phyloP scores from a whole-genome alignment of 495 filamentous ascomycete species.

The Corynascus novoguineensis region DNA sequence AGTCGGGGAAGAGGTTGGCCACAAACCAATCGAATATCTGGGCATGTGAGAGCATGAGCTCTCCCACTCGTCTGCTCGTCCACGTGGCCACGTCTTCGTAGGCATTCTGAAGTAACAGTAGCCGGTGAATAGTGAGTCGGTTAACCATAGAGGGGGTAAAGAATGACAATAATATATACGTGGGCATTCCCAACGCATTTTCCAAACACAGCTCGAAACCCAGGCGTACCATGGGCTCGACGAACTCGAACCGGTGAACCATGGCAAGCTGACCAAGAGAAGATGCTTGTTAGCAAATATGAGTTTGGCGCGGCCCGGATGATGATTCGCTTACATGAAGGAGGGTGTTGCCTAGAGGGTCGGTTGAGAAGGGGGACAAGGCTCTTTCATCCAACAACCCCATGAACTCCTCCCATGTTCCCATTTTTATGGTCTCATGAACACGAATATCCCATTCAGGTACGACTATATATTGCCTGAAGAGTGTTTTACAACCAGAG shows the following conservation, averaged over 20 bases:
- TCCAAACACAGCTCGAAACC: background rate
- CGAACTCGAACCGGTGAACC: background rate
- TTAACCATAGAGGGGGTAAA: background rate
- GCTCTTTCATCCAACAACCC: background rate
- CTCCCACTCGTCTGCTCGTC: background rate
- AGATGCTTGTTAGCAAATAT: background rate
- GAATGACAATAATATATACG: background rate
- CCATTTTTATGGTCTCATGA: background rate
- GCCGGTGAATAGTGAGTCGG: background rate
- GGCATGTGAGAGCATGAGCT: background rate
- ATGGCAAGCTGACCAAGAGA: background rate
- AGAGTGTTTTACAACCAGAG: background rate
- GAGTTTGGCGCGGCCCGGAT: too few relatives aligned
- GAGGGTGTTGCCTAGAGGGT: background rate
- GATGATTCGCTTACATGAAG: background rate
- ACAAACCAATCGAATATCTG: background rate
- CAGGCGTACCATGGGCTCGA: background rate
- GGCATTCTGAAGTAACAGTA: background rate
- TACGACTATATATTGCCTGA: background rate
- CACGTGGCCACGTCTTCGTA: background rate
- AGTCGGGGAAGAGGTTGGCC: background rate
- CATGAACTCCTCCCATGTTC: background rate
- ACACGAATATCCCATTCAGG: background rate
- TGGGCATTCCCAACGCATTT: background rate
- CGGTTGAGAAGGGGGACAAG: background rate